phyloP scores from a whole-genome alignment of 176 grass and related monocot genomes.

The Urochloa ruziziensis region DNA sequence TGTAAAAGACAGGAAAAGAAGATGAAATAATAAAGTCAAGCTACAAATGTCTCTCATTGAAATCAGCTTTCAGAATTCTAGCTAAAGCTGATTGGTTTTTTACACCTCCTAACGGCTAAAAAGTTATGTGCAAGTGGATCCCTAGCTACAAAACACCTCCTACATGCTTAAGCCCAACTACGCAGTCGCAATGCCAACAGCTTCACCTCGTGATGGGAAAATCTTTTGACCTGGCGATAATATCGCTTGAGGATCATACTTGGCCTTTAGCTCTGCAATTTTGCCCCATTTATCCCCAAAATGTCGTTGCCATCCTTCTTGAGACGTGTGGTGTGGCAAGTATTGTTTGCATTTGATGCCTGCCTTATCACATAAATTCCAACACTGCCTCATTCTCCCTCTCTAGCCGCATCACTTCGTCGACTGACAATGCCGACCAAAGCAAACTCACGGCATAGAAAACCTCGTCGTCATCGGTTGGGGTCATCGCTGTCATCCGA shows the following conservation, averaged over 20 bases:
- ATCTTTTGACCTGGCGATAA: conserved; percentile 41
- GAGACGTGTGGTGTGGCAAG: conserved; percentile 31
- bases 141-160: not conserved
- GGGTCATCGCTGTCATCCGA: conserved; percentile 31
- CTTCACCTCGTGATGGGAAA: not conserved
- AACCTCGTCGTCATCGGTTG: conserved; percentile 6
- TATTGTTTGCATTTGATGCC: conserved; percentile 46
- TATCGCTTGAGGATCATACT: conserved; percentile 46
- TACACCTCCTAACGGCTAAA: not conserved
- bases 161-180: not conserved
- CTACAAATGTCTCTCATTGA: not conserved
- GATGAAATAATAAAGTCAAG: not conserved
- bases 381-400: conserved; percentile 36
- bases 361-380: conserved; percentile 4
- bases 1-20: not conserved
- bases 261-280: conserved; percentile 36
- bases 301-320: conserved; percentile 33
- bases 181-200: not conserved
- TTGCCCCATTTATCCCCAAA: conserved; percentile 44
- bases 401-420: conserved; percentile 18
- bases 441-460: conserved; percentile 55
- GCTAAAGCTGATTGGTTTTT: not conserved
- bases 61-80: not conserved
- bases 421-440: not conserved
- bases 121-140: not conserved